Evolutionary conservation across 768 basidiomycete genomes (phyloP), one percentile per base, ranked within the genome.

Genomic region (Harrya chromipes): DNA sequence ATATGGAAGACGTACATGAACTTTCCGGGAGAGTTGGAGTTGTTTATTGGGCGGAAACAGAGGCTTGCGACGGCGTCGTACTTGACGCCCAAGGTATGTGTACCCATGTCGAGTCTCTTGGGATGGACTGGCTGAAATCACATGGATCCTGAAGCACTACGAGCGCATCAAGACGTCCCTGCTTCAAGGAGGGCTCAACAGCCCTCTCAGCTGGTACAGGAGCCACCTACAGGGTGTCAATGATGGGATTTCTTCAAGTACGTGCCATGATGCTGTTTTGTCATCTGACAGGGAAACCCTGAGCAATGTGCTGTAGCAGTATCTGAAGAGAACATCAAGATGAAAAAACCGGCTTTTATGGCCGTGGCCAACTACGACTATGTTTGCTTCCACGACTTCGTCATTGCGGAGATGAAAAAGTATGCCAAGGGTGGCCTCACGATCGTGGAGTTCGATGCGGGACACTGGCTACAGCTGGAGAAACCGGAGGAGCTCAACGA

Each of bases 381-480:
- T 47, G 64, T 74, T 42, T 67, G 65, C 52, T 16, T 64, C 45
- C 55, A 60, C 23, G 60, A 57, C 13, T 57, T 61, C 26, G 62
- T 58, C 24, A 54, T 56, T 27, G 19, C 55, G 24, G 45, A 45
- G 26, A 64, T 70, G 11, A 47, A 64, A 48, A 55, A 64, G 46
- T 60, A 64, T 49, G 64, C 66, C 8, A 52, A 52, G 31, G 63
- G 61, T 38, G 57, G 61, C 24, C 41, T 66, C 39, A 69, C 68
- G 10, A 50, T 65, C 8, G 61, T 52, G 45, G 69, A 68, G 43
- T 69, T 71, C 24, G 68, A 73, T 27, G 56, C 63, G 3, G 70
- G 68, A 2, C 75, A 77, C 46, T 77, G 72, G 70, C 54, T 64
- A 9, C 63, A 63, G 4, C 46, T 75, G 53, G 69, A 70, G 43